Conservation (phyloP, 371 early-diverging fungal genomes). For the Actinomortierella wolfii region DNA sequence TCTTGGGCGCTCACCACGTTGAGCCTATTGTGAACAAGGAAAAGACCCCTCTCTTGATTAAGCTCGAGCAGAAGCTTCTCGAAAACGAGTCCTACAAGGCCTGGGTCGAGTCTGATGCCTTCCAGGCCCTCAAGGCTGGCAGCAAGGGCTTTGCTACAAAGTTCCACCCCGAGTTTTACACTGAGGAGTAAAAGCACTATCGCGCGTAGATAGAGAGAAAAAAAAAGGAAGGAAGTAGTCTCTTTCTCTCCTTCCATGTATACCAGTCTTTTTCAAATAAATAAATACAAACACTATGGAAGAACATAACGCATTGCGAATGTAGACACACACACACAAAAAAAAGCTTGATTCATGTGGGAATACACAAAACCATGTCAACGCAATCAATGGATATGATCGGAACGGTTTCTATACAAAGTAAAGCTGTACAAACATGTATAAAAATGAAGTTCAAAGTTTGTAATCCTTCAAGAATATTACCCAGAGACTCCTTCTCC, state of each 20-base stretch:
- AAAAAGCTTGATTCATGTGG: not conserved
- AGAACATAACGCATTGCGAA: not conserved
- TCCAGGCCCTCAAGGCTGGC: slow-evolving; percentile 9
- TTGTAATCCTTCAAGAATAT: no score
- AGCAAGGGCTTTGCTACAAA: slow-evolving; percentile 6
- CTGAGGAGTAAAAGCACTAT: slow-evolving; percentile 6
- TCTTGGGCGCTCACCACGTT: slow-evolving; percentile 17
- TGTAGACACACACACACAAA: not conserved
- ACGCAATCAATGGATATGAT: no score
- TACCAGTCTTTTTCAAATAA: not conserved
- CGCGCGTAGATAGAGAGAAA: slow-evolving; percentile 6
- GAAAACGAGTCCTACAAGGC: slow-evolving; percentile 14
- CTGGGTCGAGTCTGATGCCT: slow-evolving; percentile 22
- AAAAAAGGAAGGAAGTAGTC: not conserved
- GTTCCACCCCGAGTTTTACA: no score
- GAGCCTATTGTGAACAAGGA: slow-evolving; percentile 13
- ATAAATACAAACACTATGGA: not conserved
- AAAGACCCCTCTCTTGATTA: slow-evolving; percentile 14
- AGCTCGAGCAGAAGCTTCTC: slow-evolving; percentile 14
- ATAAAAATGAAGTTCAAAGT: no score
- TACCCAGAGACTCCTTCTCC: no score
- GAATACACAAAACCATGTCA: no score
- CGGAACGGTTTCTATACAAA: not conserved
- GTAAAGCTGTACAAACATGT: not conserved
- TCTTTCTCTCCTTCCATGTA: not conserved